Base-by-base conservation (phyloP, 2,329 filamentous ascomycete genomes). In the Penicillium sp. region DNA sequence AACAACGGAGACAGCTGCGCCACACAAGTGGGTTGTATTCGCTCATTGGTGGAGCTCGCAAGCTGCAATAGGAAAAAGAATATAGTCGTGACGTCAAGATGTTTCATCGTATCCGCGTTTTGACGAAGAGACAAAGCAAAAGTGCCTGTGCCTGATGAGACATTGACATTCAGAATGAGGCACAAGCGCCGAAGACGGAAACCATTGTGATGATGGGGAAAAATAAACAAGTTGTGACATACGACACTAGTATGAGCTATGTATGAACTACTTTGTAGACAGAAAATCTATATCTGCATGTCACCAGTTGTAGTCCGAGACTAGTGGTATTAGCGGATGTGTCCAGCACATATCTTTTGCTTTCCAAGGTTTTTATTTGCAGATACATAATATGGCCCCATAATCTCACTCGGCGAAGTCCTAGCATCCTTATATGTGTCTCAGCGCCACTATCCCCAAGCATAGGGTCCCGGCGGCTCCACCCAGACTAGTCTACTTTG, bases 51-150 rank as follows among this genome's bases (percentile, higher is more conserved):
- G 61, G 61, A 61, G 10, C 50, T 33, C 48, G 43, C 15, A 12
- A 6, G 19, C 48, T 21, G 48, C 40, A 54, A 45, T 49, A 19
- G 54, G 56, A 50, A 61, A 57, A 54, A 29, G 31, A 17, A 56
- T 54, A 38, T 63, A 60, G 57, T 66, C 56, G n/a, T 67, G 65
- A 67, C 64, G 64, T 67, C 64, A 62, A 55, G 9, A 46, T 64
- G 65, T 67, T 62, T 64, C 60, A 63, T 45, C 23, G 19, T 37
- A 46, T 55, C 56, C 52, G 23, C n/a, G 6, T 43, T 58, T 58
- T 35, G 27, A 33, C 42, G n/a, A 51, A 33, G 27, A 8, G n/a
- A 40, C 53, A 52, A 53, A 40, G 40, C 41, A 33, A 23, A 35
- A 27, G 27, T 47, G 40, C 49, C 27, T 56, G 58, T 62, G 35